These are phyloP conservation scores for Lepidium aucheri DNA, from an alignment of 345 rosid genomes.

Conservation along the genomic window DNA sequence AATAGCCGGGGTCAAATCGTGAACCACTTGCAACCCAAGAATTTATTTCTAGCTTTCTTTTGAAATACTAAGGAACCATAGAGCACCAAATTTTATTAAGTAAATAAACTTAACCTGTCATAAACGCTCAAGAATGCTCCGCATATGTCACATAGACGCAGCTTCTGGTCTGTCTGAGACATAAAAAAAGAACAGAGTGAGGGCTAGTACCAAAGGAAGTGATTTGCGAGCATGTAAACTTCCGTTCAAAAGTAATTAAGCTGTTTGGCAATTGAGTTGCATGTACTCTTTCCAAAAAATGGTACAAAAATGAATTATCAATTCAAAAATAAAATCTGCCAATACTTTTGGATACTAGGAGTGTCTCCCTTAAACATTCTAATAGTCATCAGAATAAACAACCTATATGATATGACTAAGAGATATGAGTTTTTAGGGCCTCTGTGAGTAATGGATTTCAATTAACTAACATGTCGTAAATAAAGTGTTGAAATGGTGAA, in stretches of 20 bases:
- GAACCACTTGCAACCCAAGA: conserved; percentile 79
- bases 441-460: not conserved
- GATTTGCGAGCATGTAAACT: not conserved
- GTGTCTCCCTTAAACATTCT: not conserved
- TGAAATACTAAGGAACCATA: conserved; percentile 5
- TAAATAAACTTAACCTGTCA: conserved; percentile 62
- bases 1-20: conserved; percentile 79
- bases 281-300: not conserved
- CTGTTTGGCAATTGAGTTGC: not conserved
- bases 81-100: conserved; percentile 13
- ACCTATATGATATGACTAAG: not conserved
- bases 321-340: not conserved
- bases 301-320: not conserved
- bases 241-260: not conserved
- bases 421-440: not conserved
- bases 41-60: conserved; percentile 46
- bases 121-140: conserved; percentile 99
- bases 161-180: conserved; percentile 98
- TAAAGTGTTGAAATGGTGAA: not conserved
- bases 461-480: not conserved
- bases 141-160: conserved; percentile 98
- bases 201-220: not conserved
- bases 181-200: conserved; percentile 3
- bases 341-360: not conserved
- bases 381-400: not conserved